Percentiles rank a stretch among this genome's conserved stretches.
Evolutionary conservation across 1,284 basidiomycete species (phyloP).

Genomic region (Volvariella surrecta): DNA sequence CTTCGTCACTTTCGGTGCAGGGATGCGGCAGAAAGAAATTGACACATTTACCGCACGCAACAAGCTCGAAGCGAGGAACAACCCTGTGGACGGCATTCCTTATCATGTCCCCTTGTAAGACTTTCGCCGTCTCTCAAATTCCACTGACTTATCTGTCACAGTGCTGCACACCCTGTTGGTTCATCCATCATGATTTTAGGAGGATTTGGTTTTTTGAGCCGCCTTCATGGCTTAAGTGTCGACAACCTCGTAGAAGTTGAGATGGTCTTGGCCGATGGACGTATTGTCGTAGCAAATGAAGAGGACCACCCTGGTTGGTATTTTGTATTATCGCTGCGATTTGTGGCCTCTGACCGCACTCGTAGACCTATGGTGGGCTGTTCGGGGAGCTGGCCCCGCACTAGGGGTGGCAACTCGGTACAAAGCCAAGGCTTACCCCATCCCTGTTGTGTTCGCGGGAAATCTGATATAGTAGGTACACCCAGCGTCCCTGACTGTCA

Average conservation of each 20-base stretch:
- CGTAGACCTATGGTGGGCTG: slow-evolving; percentile 82
- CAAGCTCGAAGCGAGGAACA: slow-evolving; percentile 51
- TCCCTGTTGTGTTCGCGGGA: slow-evolving; percentile 84
- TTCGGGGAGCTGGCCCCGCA: slow-evolving; percentile 78
- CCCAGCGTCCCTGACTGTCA: neutral
- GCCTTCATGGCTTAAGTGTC: slow-evolving; percentile 77
- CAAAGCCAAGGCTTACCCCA: slow-evolving; percentile 77
- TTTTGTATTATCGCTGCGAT: too few relatives aligned
- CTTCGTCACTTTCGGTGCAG: slow-evolving; percentile 78
- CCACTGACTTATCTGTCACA: slow-evolving; percentile 19
- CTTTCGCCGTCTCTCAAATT: slow-evolving; percentile 7
- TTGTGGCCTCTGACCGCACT: neutral
- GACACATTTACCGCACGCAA: slow-evolving; percentile 68
- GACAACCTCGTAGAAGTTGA: slow-evolving; percentile 83
- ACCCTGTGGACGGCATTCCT: slow-evolving; percentile 48
- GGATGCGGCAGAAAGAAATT: slow-evolving; percentile 74
- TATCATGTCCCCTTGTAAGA: slow-evolving; percentile 80
- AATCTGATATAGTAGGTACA: slow-evolving; percentile 79
- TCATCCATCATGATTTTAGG: slow-evolving; percentile 81
- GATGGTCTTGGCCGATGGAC: slow-evolving; percentile 75
- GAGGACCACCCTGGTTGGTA: slow-evolving; percentile 52
- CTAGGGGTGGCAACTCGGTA: slow-evolving; percentile 86
- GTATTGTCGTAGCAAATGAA: slow-evolving; percentile 64
- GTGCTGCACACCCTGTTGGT: slow-evolving; percentile 69
- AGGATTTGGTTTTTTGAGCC: slow-evolving; percentile 84